phyloP scores from a whole-genome alignment of 148 eudicot species.

The Euryodendron excelsum region DNA sequence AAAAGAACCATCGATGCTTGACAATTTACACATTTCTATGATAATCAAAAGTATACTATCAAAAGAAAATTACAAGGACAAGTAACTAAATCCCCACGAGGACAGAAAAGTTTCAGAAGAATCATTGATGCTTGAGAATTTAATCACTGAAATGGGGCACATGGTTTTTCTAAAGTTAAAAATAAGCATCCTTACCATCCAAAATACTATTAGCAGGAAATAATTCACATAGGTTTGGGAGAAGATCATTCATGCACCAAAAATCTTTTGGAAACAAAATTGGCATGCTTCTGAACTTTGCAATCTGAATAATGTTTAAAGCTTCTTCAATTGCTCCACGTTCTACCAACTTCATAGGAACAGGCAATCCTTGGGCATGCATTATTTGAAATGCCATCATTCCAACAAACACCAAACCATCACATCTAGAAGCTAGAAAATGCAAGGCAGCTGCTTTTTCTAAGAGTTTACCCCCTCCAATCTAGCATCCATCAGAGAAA shows the following conservation, averaged over 20 bases:
- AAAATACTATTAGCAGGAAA: slow-evolving; percentile 45
- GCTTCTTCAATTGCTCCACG: slow-evolving; percentile 51
- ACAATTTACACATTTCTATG: not conserved
- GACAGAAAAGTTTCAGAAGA: not conserved
- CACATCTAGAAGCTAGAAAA: slow-evolving; percentile 58
- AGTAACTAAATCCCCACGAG: slow-evolving; percentile 1
- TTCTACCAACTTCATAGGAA: slow-evolving; percentile 56
- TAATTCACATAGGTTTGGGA: slow-evolving; percentile 30
- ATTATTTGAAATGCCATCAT: slow-evolving; percentile 80
- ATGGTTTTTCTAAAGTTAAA: not conserved
- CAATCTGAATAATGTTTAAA: slow-evolving; percentile 36
- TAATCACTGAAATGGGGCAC: not conserved
- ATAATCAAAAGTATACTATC: not conserved
- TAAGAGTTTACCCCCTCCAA: slow-evolving; percentile 71
- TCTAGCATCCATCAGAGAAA: slow-evolving; percentile 38
- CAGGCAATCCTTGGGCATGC: slow-evolving; percentile 68
- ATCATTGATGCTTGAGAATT: not conserved
- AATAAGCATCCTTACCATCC: slow-evolving; percentile 42
- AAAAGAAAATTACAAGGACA: not conserved
- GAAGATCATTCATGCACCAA: slow-evolving; percentile 50
- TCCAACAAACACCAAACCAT: slow-evolving; percentile 80
- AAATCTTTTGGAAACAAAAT: slow-evolving; percentile 67
- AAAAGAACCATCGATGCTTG: too few relatives aligned
- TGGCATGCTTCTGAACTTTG: slow-evolving; percentile 47
- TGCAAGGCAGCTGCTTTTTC: slow-evolving; percentile 66